Evolutionary conservation across 306 rosid genomes (phyloP).

Genomic region (Glycine latifolia): DNA sequence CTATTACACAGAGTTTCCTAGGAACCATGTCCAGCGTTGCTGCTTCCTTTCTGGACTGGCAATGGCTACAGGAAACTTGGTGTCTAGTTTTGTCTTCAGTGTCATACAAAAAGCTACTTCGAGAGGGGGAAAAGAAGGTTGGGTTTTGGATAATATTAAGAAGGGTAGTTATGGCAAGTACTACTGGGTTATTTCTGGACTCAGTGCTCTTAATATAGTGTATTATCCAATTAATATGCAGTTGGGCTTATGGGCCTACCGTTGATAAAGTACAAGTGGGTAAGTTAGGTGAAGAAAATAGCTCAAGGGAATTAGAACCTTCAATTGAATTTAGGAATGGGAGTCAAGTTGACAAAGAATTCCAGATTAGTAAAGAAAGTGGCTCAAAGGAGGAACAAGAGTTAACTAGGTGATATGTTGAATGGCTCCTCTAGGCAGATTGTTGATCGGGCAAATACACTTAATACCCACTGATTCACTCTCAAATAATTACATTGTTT

Average conservation of each 20-base stretch:
- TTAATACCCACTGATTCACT: too few species aligned
- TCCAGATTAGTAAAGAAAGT: not conserved
- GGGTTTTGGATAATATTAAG: conserved; percentile 68
- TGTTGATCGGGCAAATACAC: too few species aligned
- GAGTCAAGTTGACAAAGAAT: not conserved
- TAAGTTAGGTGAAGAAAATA: conserved; percentile 21
- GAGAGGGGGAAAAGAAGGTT: conserved; percentile 64
- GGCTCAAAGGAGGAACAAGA: not conserved
- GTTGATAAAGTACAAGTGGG: conserved; percentile 34
- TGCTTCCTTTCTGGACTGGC: conserved; percentile 59
- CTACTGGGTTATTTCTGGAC: conserved; percentile 58
- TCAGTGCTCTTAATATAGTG: conserved; percentile 56
- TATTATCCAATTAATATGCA: conserved; percentile 57
- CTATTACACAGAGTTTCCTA: conserved; percentile 72
- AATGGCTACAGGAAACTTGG: conserved; percentile 64
- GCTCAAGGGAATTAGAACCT: not conserved
- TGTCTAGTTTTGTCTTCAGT: conserved; percentile 58
- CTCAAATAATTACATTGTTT: too few species aligned
- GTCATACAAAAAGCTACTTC: conserved; percentile 58
- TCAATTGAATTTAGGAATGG: too few species aligned
- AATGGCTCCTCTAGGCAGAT: too few species aligned
- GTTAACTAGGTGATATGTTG: not conserved
- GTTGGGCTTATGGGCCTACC: conserved; percentile 77
- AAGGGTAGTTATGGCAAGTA: conserved; percentile 65
- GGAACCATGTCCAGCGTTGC: conserved; percentile 71